These are phyloP conservation scores for Scheffersomyces amazonensis DNA, from an alignment of 805 yeast species.

Conservation along the genomic window DNA sequence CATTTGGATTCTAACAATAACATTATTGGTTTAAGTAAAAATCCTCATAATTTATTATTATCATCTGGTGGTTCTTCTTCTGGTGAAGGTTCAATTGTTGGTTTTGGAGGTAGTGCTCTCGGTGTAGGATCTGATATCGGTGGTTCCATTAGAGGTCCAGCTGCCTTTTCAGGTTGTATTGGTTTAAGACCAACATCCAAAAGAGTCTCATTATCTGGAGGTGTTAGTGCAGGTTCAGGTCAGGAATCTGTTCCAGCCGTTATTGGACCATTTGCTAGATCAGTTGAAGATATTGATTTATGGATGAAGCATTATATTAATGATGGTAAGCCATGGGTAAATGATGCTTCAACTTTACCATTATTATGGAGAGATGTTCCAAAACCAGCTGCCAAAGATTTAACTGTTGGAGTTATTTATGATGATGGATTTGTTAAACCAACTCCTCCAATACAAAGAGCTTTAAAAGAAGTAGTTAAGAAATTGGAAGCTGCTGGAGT, in stretches of 20 bases:
- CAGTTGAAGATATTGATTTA: conserved; percentile 63
- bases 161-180: conserved; percentile 38
- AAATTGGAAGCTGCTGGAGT: conserved; percentile 60
- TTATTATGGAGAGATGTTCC: conserved; percentile 52
- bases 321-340: conserved; percentile 62
- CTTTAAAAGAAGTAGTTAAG: conserved; percentile 49
- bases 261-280: conserved; percentile 65
- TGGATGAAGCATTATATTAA: conserved; percentile 64
- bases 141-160: conserved; percentile 43
- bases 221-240: conserved; percentile 56
- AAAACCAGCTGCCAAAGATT: conserved; percentile 33
- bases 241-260: conserved; percentile 66
- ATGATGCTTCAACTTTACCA: conserved; percentile 46
- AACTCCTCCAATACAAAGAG: conserved; percentile 62
- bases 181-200: conserved; percentile 44
- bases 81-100: conserved; percentile 43
- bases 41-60: conserved; percentile 37
- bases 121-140: conserved; percentile 46
- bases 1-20: conserved; percentile 42
- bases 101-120: conserved; percentile 37
- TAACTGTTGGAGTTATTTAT: conserved; percentile 60
- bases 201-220: conserved; percentile 36
- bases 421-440: conserved; percentile 68
- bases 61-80: conserved; percentile 44
- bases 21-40: conserved; percentile 33